Percentiles rank a stretch among this genome's conserved stretches.
These are phyloP conservation scores for Mollisia scopiformis DNA, from an alignment of 2,329 filamentous ascomycete genomes.

Conservation along the genomic window DNA sequence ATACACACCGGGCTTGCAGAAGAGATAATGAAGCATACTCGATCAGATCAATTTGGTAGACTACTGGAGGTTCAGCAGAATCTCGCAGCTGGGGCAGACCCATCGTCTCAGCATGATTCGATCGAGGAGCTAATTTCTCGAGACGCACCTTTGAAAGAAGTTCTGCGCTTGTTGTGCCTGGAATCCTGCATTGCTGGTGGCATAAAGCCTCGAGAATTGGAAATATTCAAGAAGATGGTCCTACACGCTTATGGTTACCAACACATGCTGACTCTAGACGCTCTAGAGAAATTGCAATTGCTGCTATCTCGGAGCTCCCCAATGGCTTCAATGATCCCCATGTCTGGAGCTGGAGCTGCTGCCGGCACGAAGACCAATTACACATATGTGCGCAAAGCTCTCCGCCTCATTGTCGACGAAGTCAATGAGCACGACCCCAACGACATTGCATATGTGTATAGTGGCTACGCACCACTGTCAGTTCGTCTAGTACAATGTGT, in stretches of 20 bases:
- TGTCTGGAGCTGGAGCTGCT: conserved; percentile 58
- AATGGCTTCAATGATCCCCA: conserved; percentile 79
- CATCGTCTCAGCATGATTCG: conserved; percentile 83
- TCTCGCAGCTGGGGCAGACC: conserved; percentile 86
- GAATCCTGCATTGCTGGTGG: conserved; percentile 91
- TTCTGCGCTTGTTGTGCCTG: conserved; percentile 84
- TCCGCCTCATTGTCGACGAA: conserved; percentile 91
- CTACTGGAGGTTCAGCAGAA: conserved; percentile 95
- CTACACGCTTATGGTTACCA: conserved; percentile 94
- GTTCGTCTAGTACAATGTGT: conserved; percentile 91
- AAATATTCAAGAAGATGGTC: conserved; percentile 85
- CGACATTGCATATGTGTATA: conserved; percentile 97
- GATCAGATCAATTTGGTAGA: conserved; percentile 85
- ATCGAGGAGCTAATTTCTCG: conserved; percentile 96
- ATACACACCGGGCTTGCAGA: conserved; percentile 91
- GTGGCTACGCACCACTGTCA: conserved; percentile 91
- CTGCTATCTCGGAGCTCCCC: conserved; percentile 78
- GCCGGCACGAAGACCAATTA: conserved; percentile 85
- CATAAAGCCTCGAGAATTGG: conserved; percentile 84
- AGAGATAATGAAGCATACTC: conserved; percentile 92
- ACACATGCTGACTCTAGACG: conserved; percentile 86
- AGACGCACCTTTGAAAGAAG: conserved; percentile 76
- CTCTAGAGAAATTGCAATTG: conserved; percentile 86
- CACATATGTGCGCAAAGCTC: conserved; percentile 79
- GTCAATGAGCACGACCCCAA: conserved; percentile 94